Conservation (phyloP, 495 filamentous ascomycete genomes). For the Xylaria sp. region DNA sequence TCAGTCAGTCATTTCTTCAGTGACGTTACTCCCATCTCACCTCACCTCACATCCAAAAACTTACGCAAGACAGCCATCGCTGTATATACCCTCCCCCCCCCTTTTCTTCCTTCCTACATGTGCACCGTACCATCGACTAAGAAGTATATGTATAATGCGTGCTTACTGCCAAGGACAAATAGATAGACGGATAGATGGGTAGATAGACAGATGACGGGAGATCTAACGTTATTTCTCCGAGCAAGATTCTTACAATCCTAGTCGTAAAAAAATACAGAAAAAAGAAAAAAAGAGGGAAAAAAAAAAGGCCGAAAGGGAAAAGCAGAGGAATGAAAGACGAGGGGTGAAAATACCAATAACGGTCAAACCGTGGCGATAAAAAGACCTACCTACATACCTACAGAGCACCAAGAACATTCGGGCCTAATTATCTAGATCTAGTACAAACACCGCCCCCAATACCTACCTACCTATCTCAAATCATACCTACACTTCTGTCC, state of each 20-base stretch:
- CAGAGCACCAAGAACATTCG: too few relatives aligned
- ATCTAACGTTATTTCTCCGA: background rate
- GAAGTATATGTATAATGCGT: background rate
- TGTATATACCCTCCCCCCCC: background rate
- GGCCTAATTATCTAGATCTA: too few relatives aligned
- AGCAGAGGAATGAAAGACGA: too few relatives aligned
- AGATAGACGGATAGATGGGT: too few relatives aligned
- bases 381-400: too few relatives aligned
- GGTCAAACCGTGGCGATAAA: too few relatives aligned
- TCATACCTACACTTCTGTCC: background rate
- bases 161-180: constrained; percentile 1
- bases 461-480: too few relatives aligned
- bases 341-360: too few relatives aligned
- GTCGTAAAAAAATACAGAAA: background rate
- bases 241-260: background rate
- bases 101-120: too few relatives aligned
- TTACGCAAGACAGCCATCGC: background rate
- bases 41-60: background rate
- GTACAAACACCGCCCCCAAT: too few relatives aligned
- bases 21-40: constrained; percentile 12
- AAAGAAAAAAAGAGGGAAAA: too few relatives aligned
- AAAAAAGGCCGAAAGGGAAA: too few relatives aligned
- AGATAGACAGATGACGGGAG: background rate
- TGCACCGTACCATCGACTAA: background rate
- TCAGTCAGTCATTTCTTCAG: background rate